Evolutionary conservation across 495 filamentous ascomycete species (phyloP).

Genomic region (Neurospora sp.): DNA sequence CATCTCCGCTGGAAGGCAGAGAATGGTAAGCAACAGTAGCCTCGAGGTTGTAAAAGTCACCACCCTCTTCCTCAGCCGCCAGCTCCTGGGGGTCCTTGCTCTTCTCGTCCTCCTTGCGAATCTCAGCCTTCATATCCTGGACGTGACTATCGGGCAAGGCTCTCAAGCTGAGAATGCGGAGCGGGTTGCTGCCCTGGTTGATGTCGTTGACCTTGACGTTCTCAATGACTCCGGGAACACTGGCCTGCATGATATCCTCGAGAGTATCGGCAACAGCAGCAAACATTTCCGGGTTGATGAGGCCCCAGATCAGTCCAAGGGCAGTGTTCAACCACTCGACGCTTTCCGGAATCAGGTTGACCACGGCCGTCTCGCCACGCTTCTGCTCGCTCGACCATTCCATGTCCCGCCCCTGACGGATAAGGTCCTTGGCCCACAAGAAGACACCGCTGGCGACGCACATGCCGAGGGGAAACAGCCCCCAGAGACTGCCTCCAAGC

Average conservation of each 20-base stretch:
- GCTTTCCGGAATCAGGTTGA: constrained; percentile 84
- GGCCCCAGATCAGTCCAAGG: constrained; percentile 70
- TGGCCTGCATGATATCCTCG: constrained; percentile 90
- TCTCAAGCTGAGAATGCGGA: constrained; percentile 81
- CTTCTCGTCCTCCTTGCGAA: constrained; percentile 67
- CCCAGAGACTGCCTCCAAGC: constrained; percentile 62
- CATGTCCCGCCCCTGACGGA: constrained; percentile 66
- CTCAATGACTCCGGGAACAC: constrained; percentile 77
- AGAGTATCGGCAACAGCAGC: constrained; percentile 43
- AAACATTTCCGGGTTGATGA: constrained; percentile 93
- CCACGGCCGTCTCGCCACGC: constrained; percentile 68
- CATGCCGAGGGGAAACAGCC: constrained; percentile 58
- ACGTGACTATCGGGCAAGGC: constrained; percentile 78
- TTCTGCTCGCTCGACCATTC: constrained; percentile 86
- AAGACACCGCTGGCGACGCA: constrained; percentile 67
- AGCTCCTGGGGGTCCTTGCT: constrained; percentile 78
- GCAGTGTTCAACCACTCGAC: constrained; percentile 90
- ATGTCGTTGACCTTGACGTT: constrained; percentile 96
- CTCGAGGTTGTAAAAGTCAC: constrained; percentile 91
- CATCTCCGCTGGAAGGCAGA: constrained; percentile 52
- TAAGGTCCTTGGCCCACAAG: constrained; percentile 80
- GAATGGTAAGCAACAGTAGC: constrained; percentile 91
- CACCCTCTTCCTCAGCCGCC: constrained; percentile 81
- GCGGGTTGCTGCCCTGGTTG: constrained; percentile 79
- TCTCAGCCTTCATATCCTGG: constrained; percentile 63